Evolutionary conservation across 2,329 filamentous ascomycete genomes (phyloP).

Genomic region (Trichoderma semiorbis): DNA sequence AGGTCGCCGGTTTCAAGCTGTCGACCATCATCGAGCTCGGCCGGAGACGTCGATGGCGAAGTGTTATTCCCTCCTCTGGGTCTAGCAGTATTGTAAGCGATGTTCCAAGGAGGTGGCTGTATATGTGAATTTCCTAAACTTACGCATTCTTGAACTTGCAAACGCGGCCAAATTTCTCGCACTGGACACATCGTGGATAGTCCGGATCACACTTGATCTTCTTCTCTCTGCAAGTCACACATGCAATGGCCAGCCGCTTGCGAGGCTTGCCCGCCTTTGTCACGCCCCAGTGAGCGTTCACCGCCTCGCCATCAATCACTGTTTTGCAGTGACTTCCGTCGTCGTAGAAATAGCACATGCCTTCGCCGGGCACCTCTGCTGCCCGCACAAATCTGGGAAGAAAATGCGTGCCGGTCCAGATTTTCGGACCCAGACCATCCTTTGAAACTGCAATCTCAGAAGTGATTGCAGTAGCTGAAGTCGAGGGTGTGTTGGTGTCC

Average conservation of each 20-base stretch:
- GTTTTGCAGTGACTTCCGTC: constrained; percentile 80
- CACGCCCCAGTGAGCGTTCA: constrained; percentile 90
- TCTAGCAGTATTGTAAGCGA: constrained; percentile 32
- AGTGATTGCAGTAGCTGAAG: constrained; percentile 27
- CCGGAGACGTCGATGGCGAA: constrained; percentile 51
- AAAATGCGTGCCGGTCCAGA: constrained; percentile 66
- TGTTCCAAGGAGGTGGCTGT: not conserved
- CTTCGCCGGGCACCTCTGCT: constrained; percentile 70
- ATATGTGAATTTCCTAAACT: constrained; percentile 40
- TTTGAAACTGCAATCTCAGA: constrained; percentile 50
- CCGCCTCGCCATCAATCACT: constrained; percentile 77
- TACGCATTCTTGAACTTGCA: constrained; percentile 86
- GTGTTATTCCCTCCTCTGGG: constrained; percentile 57
- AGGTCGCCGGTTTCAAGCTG: constrained; percentile 38
- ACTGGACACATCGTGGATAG: constrained; percentile 82
- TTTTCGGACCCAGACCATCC: constrained; percentile 63
- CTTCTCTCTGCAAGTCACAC: constrained; percentile 89
- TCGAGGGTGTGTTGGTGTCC: constrained; percentile 28
- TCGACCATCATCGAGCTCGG: constrained; percentile 47
- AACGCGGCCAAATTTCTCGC: constrained; percentile 81
- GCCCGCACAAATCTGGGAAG: constrained; percentile 62
- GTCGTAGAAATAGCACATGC: constrained; percentile 80
- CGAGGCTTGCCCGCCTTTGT: constrained; percentile 92
- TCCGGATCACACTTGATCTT: constrained; percentile 97
- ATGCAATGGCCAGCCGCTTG: constrained; percentile 88